Conservation (phyloP, 2,329 filamentous ascomycete species). For the Zymoseptoria passerinii region DNA sequence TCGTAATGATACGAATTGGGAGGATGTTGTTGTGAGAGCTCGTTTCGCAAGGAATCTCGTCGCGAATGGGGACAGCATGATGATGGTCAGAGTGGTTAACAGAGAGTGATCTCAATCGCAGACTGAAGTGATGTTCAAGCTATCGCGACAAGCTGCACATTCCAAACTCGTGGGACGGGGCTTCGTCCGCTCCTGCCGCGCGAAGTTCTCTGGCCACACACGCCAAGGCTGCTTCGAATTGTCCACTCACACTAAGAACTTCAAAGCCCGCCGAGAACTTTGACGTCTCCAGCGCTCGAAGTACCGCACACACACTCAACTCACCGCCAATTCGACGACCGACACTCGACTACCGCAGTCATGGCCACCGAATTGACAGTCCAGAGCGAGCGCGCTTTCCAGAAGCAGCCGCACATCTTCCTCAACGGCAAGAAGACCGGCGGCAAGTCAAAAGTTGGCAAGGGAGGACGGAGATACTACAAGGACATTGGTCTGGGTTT, state of each 20-base stretch:
- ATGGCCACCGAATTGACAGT: conserved; percentile 99
- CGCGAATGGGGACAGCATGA: neutral
- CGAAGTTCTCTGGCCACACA: neutral
- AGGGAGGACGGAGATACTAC: conserved; percentile 94
- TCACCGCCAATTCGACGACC: conserved; percentile 1
- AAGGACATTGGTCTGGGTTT: conserved; percentile 99
- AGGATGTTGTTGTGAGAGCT: neutral
- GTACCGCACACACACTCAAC: conserved; percentile 2
- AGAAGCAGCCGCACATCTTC: conserved; percentile 99
- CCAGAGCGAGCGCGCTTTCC: conserved; percentile 99
- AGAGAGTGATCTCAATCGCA: neutral
- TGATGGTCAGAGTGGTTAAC: neutral
- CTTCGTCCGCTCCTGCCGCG: neutral
- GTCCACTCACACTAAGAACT: neutral
- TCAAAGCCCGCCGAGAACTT: neutral
- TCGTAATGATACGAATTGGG: neutral
- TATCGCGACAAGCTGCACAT: neutral
- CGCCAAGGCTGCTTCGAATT: neutral
- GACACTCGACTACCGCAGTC: conserved; percentile 41
- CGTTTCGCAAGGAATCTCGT: neutral
- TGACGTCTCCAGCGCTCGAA: conserved; percentile 1
- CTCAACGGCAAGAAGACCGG: conserved; percentile 90
- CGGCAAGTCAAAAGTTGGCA: conserved; percentile 74
- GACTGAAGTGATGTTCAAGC: neutral
- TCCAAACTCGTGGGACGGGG: neutral